Evolutionary conservation across 2,329 filamentous ascomycete genomes (phyloP).

Genomic region (Xylaria sp.): DNA sequence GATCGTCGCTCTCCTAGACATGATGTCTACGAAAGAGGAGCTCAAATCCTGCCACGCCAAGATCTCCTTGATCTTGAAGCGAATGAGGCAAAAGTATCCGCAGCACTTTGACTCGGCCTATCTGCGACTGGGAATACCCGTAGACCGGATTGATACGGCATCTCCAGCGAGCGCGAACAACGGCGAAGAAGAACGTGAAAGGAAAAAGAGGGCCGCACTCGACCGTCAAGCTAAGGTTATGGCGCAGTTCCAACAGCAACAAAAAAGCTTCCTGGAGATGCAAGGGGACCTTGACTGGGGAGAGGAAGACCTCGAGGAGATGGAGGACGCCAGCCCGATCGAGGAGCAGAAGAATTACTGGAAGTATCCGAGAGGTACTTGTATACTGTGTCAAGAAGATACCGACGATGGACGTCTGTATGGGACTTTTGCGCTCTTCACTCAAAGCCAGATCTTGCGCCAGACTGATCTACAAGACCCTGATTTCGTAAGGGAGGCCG

Average conservation of each 20-base stretch:
- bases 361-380: slow-evolving; percentile 91
- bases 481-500: slow-evolving; percentile 83
- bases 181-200: slow-evolving; percentile 73
- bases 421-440: slow-evolving; percentile 89
- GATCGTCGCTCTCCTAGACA: slow-evolving; percentile 65
- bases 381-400: slow-evolving; percentile 95
- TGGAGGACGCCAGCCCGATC: slow-evolving; percentile 58
- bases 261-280: slow-evolving; percentile 89
- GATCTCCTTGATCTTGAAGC: slow-evolving; percentile 78
- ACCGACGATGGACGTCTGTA: slow-evolving; percentile 87
- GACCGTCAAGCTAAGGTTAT: slow-evolving; percentile 92
- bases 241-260: slow-evolving; percentile 97
- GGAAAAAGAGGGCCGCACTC: slow-evolving; percentile 87
- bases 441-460: slow-evolving; percentile 81
- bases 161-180: slow-evolving; percentile 72
- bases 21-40: slow-evolving; percentile 68
- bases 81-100: slow-evolving; percentile 82
- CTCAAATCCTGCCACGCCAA: slow-evolving; percentile 85
- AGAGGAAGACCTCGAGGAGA: slow-evolving; percentile 76
- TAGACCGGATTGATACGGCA: slow-evolving; percentile 78
- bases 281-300: slow-evolving; percentile 90
- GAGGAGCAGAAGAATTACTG: slow-evolving; percentile 75
- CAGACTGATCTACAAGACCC: slow-evolving; percentile 82
- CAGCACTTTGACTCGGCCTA: slow-evolving; percentile 72
- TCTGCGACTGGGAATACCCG: slow-evolving; percentile 63